These are phyloP conservation scores for Zea mays DNA, from an alignment of 176 grass and related monocot species.

Conservation along the genomic window DNA sequence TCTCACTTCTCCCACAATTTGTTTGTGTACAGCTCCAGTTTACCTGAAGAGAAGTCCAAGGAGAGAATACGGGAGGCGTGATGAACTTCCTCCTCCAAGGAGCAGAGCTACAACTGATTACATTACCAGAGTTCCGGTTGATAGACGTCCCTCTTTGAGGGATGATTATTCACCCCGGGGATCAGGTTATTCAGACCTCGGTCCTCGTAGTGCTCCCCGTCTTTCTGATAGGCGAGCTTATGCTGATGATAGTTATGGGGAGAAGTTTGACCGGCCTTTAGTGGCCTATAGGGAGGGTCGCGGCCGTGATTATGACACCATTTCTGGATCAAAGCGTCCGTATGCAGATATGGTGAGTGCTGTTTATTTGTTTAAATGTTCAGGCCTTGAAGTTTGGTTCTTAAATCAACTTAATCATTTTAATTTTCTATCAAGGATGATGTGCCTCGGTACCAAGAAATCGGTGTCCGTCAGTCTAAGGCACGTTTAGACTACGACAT, in stretches of 20 bases:
- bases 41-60: constrained; percentile 72
- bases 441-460: constrained; percentile 61
- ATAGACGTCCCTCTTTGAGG: constrained; percentile 60
- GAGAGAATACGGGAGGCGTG: constrained; percentile 65
- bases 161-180: constrained; percentile 69
- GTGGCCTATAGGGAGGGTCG: constrained; percentile 59
- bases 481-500: constrained; percentile 64
- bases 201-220: constrained; percentile 55
- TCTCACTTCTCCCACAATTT: constrained; percentile 2
- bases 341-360: constrained; percentile 65
- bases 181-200: constrained; percentile 59
- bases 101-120: constrained; percentile 62
- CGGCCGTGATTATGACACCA: constrained; percentile 64
- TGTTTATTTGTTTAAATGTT: constrained; percentile 12
- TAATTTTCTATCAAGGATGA: constrained; percentile 67
- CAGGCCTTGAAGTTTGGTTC: background rate
- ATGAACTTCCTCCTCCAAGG: constrained; percentile 65
- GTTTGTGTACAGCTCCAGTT: constrained; percentile 49
- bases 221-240: constrained; percentile 62
- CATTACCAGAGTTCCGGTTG: constrained; percentile 53
- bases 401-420: constrained; percentile 31
- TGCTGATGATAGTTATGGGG: constrained; percentile 70
- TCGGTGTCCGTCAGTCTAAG: constrained; percentile 59
- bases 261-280: constrained; percentile 54
- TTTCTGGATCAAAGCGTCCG: constrained; percentile 75